Percentiles rank a stretch among this genome's conserved stretches.
These are phyloP conservation scores for Poteriospumella lacustris DNA, from an alignment of 108 stramenopile genomes.

Conservation along the genomic window DNA sequence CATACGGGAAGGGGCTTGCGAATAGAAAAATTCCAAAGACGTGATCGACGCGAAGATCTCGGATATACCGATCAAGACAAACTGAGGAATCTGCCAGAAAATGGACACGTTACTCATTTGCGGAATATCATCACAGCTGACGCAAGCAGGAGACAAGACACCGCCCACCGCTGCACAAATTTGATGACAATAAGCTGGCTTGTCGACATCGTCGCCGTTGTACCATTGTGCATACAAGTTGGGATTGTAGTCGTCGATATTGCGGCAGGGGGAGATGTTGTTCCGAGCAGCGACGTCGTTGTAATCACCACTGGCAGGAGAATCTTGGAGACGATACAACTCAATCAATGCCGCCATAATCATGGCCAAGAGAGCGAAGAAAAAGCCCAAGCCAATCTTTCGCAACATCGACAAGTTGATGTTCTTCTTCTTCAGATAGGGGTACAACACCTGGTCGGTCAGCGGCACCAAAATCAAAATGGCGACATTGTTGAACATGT, in stretches of 20 bases:
- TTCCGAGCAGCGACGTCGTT: background rate
- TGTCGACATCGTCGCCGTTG: background rate
- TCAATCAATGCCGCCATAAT: constrained; percentile 54
- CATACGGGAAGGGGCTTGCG: constrained; percentile 51
- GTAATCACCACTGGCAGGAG: background rate
- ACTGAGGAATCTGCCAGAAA: constrained; percentile 66
- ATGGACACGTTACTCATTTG: constrained; percentile 37
- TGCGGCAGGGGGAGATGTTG: background rate
- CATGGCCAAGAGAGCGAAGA: constrained; percentile 54
- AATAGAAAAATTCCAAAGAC: constrained; percentile 60
- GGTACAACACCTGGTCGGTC: constrained; percentile 59
- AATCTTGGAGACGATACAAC: background rate
- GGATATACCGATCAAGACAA: constrained; percentile 55
- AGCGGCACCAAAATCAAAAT: constrained; percentile 65
- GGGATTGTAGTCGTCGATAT: background rate
- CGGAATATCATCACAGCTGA: constrained; percentile 10
- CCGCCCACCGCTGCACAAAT: background rate
- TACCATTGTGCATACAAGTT: background rate
- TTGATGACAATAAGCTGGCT: background rate
- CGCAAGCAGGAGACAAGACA: constrained; percentile 29
- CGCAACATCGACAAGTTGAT: constrained; percentile 46
- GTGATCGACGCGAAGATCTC: constrained; percentile 63
- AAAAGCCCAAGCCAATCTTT: constrained; percentile 64
- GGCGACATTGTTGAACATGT: constrained; percentile 56
- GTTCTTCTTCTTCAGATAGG: constrained; percentile 36